These are phyloP conservation scores for Eutrema heterophyllum DNA, from an alignment of 345 rosid genomes.

Conservation along the genomic window DNA sequence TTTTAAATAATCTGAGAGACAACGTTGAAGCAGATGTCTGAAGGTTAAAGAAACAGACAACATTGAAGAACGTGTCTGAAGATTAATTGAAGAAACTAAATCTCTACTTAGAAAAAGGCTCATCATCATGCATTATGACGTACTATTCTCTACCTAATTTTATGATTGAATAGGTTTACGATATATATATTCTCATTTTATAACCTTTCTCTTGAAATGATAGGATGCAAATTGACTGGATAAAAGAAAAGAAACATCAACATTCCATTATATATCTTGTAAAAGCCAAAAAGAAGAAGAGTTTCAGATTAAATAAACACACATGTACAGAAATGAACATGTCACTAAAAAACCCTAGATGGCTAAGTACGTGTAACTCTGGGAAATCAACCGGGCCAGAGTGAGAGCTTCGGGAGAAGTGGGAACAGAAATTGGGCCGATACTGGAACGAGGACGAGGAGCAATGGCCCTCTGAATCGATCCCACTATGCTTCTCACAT, in stretches of 20 bases:
- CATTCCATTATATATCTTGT: too few relatives aligned
- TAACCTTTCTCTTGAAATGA: neutral
- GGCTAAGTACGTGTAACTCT: conserved; percentile 67
- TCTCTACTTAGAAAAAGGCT: neutral
- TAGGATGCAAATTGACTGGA: neutral
- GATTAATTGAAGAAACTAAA: neutral
- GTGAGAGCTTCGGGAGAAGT: conserved; percentile 94
- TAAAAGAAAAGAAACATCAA: neutral
- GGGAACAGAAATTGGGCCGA: conserved; percentile 57
- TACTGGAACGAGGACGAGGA: conserved; percentile 46
- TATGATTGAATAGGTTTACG: too few relatives aligned
- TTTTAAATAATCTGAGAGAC: neutral
- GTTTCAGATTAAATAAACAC: neutral
- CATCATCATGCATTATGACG: too few relatives aligned
- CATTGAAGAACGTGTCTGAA: neutral
- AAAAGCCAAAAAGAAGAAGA: neutral
- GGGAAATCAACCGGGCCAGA: conserved; percentile 71
- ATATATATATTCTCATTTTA: too few relatives aligned
- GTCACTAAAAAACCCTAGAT: neutral
- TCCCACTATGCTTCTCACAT: conserved; percentile 76
- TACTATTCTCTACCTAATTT: too few relatives aligned
- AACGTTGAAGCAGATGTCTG: neutral
- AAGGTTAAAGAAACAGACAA: neutral
- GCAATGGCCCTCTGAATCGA: conserved; percentile 97
- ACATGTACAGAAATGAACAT: neutral